Evolutionary conservation across 2,329 filamentous ascomycete species (phyloP), one percentile per base, ranked within the genome.

Genomic region (Seiridium cupressi): DNA sequence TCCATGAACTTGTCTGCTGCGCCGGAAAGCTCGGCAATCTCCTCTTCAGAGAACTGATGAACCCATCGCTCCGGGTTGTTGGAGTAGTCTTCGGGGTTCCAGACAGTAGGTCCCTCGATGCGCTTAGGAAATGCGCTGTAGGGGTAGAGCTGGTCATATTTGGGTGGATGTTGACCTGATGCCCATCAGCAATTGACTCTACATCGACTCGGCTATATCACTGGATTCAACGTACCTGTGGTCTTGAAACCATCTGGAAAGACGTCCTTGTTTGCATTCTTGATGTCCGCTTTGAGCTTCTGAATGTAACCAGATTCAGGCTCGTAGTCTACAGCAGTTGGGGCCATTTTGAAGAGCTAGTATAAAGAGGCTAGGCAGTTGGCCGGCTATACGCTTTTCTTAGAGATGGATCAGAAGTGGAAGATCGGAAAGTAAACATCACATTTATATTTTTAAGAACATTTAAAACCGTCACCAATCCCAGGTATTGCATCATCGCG

Each of bases 61-160:
- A 87, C 86, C 89, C 89, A 92, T 75, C 81, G 81, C 70, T 89
- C 86, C 0, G 87, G 85, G 68, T 84, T 80, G 62, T 81, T 73
- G 60, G 77, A 77, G 70, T 88, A 90, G 35, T 89, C 86, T 42
- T 84, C 81, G 0, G 83, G 78, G 61, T 83, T 80, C 89, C 89
- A 92, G 59, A 88, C 85, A 1, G 88, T 91, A 5, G 83, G 81
- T 3, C 88, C 88, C 1, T 80, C 80, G 65, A 91, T 90, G 59
- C 85, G 74, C 60, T 83, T 82, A 6, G 89, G 89, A 66, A 91
- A 91, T 13, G 80, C 79, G 1, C 82, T 80, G 71, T 90, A 92
- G 1, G 87, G 82, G 56, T 76, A 79, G n/a, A 91, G 70, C 26
- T 83, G 77, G 53, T 85, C 79, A 68, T 85, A 86, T 46, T 88